Evolutionary conservation across 2,329 filamentous ascomycete genomes (phyloP), one percentile per base, ranked within the genome.

Genomic region (Fusarium udum): DNA sequence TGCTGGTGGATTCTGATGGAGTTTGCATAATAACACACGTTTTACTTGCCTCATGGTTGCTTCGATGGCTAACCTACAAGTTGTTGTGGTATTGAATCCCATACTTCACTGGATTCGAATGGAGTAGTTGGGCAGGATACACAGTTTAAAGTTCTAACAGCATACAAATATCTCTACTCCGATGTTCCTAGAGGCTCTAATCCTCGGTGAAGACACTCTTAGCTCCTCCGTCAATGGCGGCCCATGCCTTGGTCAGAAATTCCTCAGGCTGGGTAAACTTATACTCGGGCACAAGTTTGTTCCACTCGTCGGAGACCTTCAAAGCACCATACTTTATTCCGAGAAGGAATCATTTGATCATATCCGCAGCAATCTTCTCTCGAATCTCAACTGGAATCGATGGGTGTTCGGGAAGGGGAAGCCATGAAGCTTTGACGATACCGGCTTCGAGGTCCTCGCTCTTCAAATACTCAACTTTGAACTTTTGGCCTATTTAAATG

Each of bases 271-370:
- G 69, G 3, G 76, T 80, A 46, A 87, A 87, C 61, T 82, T 65
- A 42, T 82, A 84, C n/a, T 85, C 82, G 0, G 85, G 84, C 28
- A 85, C 80, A 20, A 84, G 66, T 56, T 79, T 68, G 63, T 87
- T 87, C 79, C 81, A 86, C 56, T 84, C 83, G 53, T 82, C 80
- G 6, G 84, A 81, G 1, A 84, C 80, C 46, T 81, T 76, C 74
- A 82, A 82, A 5, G 75, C 52, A 6, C 68, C 72, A 11, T 67
- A 48, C 2, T 49, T 52, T 4, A 74, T 43, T 2, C 67, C 63
- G 7, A 75, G 42, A 26, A 78, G 24, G 6, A 77, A 22, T 3
- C 56, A 42, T 22, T 42, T 42, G 8, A 61, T 24, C 16, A 74
- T 48, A 1, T 15, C n/a, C 9, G 32, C 43, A 1, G 58, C 49